Percentiles rank a stretch among this genome's conserved stretches.
phyloP scores from a whole-genome alignment of 2,329 filamentous ascomycete species.

The Orbilia brochopaga region DNA sequence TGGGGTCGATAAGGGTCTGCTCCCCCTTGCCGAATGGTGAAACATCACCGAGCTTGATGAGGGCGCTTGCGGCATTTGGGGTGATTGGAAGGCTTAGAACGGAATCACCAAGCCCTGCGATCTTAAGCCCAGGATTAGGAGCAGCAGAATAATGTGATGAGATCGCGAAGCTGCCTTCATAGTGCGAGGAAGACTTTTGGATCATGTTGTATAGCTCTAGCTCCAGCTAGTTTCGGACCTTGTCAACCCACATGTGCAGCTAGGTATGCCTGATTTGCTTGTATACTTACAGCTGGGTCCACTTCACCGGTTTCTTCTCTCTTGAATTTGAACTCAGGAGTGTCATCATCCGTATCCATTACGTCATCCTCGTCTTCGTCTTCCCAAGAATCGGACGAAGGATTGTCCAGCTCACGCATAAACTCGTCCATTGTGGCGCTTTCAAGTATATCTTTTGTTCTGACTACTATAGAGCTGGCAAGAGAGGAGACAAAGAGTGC shows the following conservation, averaged over 20 bases:
- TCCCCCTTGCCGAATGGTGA: slow-evolving; percentile 43
- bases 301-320: not conserved
- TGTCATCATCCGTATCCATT: not conserved
- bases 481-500: too few relatives aligned
- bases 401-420: not conserved
- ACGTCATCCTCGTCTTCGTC: not conserved
- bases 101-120: slow-evolving; percentile 25
- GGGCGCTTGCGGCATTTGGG: slow-evolving; percentile 18
- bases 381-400: not conserved
- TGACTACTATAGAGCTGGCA: too few relatives aligned
- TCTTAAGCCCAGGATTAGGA: slow-evolving; percentile 32
- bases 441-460: too few relatives aligned
- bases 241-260: not conserved
- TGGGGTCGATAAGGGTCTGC: slow-evolving; percentile 17
- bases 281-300: not conserved
- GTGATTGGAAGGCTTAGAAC: slow-evolving; percentile 28
- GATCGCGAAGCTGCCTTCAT: slow-evolving; percentile 34
- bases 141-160: slow-evolving; percentile 27
- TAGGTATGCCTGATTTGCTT: not conserved
- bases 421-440: not conserved
- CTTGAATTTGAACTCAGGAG: too few relatives aligned
- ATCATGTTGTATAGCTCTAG: slow-evolving; percentile 18
- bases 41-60: slow-evolving; percentile 11
- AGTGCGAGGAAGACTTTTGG: slow-evolving; percentile 6
- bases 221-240: slow-evolving; percentile 4